phyloP scores from a whole-genome alignment of 2,329 filamentous ascomycete species.

The Fusarium cyanostomum region DNA sequence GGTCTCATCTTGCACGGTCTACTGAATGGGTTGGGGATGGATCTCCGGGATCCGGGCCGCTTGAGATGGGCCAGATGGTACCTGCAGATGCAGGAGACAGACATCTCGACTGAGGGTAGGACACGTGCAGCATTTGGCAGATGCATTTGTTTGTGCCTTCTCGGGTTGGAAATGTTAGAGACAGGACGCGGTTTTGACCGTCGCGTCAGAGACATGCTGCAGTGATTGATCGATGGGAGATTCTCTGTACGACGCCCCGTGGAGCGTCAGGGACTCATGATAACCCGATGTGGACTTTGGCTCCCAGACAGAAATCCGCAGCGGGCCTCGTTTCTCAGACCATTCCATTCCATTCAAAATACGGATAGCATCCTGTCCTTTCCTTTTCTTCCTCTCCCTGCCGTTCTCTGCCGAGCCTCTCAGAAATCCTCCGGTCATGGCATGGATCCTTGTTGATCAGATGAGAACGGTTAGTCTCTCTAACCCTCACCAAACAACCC shows the following conservation, averaged over 20 bases:
- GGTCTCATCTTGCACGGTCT: slow-evolving; percentile 3
- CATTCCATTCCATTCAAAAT: slow-evolving; percentile 16
- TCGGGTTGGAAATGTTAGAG: slow-evolving; percentile 9
- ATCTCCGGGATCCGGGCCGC: slow-evolving; percentile 39
- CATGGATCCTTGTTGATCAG: slow-evolving; percentile 17
- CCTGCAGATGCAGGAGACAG: slow-evolving; percentile 39
- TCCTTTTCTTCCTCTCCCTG: slow-evolving; percentile 18
- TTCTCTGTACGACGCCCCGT: slow-evolving; percentile 15
- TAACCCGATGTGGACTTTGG: background rate
- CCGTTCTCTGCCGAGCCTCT: slow-evolving; percentile 11
- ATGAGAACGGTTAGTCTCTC: slow-evolving; percentile 17
- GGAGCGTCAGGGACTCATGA: too few species aligned
- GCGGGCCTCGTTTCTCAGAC: slow-evolving; percentile 19
- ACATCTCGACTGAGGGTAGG: slow-evolving; percentile 22
- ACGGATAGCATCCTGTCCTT: slow-evolving; percentile 16
- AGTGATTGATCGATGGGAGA: background rate
- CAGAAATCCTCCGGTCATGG: slow-evolving; percentile 27
- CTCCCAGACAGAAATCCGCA: background rate
- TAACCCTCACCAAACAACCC: slow-evolving; percentile 12
- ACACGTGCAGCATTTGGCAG: slow-evolving; percentile 24
- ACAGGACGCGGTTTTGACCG: too few species aligned
- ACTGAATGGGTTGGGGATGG: slow-evolving; percentile 24
- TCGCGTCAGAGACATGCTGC: slow-evolving; percentile 9
- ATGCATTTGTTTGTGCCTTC: slow-evolving; percentile 12
- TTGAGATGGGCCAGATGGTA: slow-evolving; percentile 41